Percentiles rank a stretch among this genome's conserved stretches.
Evolutionary conservation across 2,329 filamentous ascomycete species (phyloP).

Genomic region (Arthrobotrys pseudoclavata): DNA sequence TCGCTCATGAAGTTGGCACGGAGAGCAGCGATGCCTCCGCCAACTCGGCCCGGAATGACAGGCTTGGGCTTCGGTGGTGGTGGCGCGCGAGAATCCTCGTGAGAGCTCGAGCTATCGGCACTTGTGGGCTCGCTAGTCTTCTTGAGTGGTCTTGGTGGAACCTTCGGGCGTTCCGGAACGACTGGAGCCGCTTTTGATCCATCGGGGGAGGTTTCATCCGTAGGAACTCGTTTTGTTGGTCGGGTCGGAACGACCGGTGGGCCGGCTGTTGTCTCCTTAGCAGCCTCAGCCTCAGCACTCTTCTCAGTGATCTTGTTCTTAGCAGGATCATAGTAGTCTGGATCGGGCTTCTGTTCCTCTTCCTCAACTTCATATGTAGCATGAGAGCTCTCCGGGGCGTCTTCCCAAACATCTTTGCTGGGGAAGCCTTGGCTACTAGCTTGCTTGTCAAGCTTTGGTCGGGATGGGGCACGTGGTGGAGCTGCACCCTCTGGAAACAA

Average conservation of each 20-base stretch:
- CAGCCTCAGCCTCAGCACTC: constrained; percentile 14
- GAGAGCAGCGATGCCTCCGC: constrained; percentile 86
- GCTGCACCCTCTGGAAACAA: constrained; percentile 79
- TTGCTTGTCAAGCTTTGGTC: constrained; percentile 68
- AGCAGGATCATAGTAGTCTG: constrained; percentile 67
- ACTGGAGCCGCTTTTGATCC: constrained; percentile 35
- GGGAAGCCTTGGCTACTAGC: constrained; percentile 78
- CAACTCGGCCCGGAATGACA: constrained; percentile 78
- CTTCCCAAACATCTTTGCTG: constrained; percentile 97
- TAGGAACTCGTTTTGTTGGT: constrained; percentile 32
- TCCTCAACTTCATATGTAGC: constrained; percentile 67
- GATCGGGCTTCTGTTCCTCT: constrained; percentile 71
- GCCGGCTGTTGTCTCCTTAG: constrained; percentile 14
- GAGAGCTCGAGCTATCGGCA: constrained; percentile 64
- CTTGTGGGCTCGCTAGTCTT: constrained; percentile 69
- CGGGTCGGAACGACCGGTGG: constrained; percentile 41
- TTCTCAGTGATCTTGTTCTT: constrained; percentile 62
- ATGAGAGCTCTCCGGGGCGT: constrained; percentile 87
- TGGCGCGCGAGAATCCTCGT: constrained; percentile 44
- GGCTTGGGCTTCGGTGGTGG: constrained; percentile 78
- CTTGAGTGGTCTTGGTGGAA: constrained; percentile 63
- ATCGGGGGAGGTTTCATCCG: constrained; percentile 61
- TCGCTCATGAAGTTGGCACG: constrained; percentile 94
- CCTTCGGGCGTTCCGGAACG: constrained; percentile 62
- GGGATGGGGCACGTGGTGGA: constrained; percentile 66